Evolutionary conservation across 202 grass and related monocot species (phyloP).

Genomic region (Musa balbisiana): DNA sequence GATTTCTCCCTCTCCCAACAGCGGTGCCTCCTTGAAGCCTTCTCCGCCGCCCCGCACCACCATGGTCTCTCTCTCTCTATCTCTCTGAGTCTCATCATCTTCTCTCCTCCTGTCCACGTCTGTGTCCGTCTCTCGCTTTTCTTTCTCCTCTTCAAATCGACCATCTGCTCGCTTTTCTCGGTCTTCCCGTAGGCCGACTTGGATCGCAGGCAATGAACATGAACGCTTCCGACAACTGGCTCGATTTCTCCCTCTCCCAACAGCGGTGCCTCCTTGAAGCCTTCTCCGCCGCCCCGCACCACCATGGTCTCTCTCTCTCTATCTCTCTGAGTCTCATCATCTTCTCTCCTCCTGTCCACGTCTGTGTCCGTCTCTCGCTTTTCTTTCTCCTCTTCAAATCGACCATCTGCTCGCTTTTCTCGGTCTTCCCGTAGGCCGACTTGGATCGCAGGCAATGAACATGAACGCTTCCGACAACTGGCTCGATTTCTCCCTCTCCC

Average conservation of each 20-base stretch:
- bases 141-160: conserved; percentile 22
- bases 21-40: too few species aligned
- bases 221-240: conserved; percentile 44
- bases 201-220: conserved; percentile 37
- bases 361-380: conserved; percentile 2
- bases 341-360: not conserved
- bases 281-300: conserved; percentile 21
- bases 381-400: conserved; percentile 23
- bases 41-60: too few species aligned
- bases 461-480: conserved; percentile 42
- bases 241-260: conserved; percentile 61
- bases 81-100: not conserved
- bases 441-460: conserved; percentile 32
- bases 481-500: conserved; percentile 67
- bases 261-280: conserved; percentile 11
- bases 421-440: too few species aligned
- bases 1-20: too few species aligned
- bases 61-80: too few species aligned
- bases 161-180: conserved; percentile 19
- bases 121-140: conserved; percentile 5
- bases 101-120: not conserved
- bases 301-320: conserved; percentile 25
- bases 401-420: conserved; percentile 20
- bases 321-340: not conserved
- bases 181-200: too few species aligned